Base-by-base conservation (phyloP, 495 filamentous ascomycete genomes). In the Beverwykella pulmonaria region DNA sequence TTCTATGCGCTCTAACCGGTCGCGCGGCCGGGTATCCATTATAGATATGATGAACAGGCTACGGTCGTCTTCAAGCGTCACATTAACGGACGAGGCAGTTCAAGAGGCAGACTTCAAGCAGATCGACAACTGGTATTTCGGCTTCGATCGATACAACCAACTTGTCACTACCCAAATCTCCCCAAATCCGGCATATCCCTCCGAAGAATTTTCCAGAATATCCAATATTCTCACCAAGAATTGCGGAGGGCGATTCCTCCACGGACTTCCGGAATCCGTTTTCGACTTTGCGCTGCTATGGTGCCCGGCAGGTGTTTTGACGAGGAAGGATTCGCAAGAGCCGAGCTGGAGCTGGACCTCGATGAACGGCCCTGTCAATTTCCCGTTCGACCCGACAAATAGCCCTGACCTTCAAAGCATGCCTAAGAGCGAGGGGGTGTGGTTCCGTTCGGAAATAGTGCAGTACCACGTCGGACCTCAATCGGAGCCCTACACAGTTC, bases 101-200 rank as follows among this genome's bases (percentile, higher is more conserved):
- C 50, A 61, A 64, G 66, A 63, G 47, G 53, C 52, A 32, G 56
- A 57, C 36, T 66, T 70, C 36, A 55, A 66, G 63, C 26, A 62
- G 30, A 34, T 66, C 4, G 39, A 56, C 12, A 30, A 49, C 23
- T 70, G 68, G 68, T 46, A 30, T 27, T 0, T 22, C 15, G 68
- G 68, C 1, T 70, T 70, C 29, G 62, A 61, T n/a, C 29, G 34
- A 17, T 70, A 70, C 62, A 66, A 62, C 57, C 62, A 70, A 34
- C 68, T 70, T 17, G 53, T 70, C 30, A 66, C 68, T 12, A 49
- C 22, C 4, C 41, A 63, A 8, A 34, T 61, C 2, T 58, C 57
- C 23, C 25, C 29, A 23, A 46, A 61, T 27, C 20, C 23, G 1
- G 27, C 58, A 22, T 49, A 53, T n/a, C 29, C 50, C 2, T 26